Evolutionary conservation across 1,284 basidiomycete species (phyloP).

Genomic region (Calocybe gambosa): DNA sequence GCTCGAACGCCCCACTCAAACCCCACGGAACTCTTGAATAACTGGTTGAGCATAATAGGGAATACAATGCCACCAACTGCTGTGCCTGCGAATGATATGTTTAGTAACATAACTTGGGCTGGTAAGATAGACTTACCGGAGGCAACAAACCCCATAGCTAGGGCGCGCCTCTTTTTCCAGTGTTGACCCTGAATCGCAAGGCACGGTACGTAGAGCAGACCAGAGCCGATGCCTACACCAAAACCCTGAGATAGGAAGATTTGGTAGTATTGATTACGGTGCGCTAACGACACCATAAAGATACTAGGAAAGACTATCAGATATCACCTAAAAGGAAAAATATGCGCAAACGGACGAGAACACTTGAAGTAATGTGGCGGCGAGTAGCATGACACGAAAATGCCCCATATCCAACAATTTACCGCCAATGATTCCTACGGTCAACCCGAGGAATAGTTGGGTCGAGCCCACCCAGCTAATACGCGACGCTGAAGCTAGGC

Average conservation of each 20-base stretch:
- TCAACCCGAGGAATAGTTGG: not conserved
- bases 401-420: conserved; percentile 25
- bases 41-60: conserved; percentile 33
- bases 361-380: conserved; percentile 16
- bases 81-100: no score
- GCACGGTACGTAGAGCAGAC: conserved; percentile 28
- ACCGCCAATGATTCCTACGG: conserved; percentile 19
- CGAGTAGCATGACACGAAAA: conserved; percentile 11
- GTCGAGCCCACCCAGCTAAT: conserved; percentile 2
- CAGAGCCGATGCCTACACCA: conserved; percentile 28
- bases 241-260: conserved; percentile 28
- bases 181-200: conserved; percentile 29
- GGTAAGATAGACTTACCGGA: conserved; percentile 20
- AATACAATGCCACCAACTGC: conserved; percentile 29
- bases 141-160: conserved; percentile 33
- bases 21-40: conserved; percentile 23
- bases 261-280: conserved; percentile 20
- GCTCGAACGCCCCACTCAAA: conserved; percentile 28
- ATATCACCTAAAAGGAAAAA: no score
- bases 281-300: conserved; percentile 20
- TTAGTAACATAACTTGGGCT: no score
- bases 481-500: not conserved
- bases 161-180: conserved; percentile 25
- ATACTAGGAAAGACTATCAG: not conserved
- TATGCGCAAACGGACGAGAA: no score